Base-by-base conservation (phyloP, 352 stramenopile species). In the Phytophthora agathidicida region DNA sequence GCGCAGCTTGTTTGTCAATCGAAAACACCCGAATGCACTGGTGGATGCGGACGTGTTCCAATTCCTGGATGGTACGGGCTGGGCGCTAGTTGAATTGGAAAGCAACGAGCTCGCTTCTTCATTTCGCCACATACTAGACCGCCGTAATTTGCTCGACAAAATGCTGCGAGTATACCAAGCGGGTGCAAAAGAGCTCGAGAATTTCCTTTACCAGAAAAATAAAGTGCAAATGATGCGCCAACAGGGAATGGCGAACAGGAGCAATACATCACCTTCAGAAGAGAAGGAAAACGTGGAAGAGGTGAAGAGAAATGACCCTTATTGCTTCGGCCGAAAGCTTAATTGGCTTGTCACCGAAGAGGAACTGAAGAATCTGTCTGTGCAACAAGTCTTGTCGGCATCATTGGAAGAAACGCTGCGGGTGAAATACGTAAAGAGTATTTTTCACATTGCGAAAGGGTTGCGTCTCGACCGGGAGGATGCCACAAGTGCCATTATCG, bases 321-420 rank as follows among this genome's bases (percentile, higher is more conserved):
- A 91, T 51, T 82, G 69, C 35, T 93, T 86, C 44, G 86, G 86
- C 3, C 79, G 82, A 8, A 79, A 83, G 47, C 61, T 96, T 5
- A 80, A 93, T 38, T 96, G 86, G 86, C 60, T 89, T 7, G 79
- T 93, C 11, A 79, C 55, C 0, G 61, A 81, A 37, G 77, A 88
- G 3, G 60, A 86, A 22, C 46, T 84, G 19, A 73, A 72, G 22
- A 77, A 83, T 24, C 50, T 89, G 36, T 83, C 86, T 2, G 77
- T 86, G 4, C 83, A 76, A 24, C 83, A 87, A 16, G 72, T 77
- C 1, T 73, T 91, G n/a, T 93, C 86, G 11, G 39, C 67, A 13
- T 73, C 79, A 0, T 48, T 90, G n/a, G 86, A 95, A 52, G 78
- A 88, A 26, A 79, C 58, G 14, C 45, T 94, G 35, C 83, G 80